Base-by-base conservation (phyloP, 2,329 filamentous ascomycete species). In the Magnaporthiopsis incrustans region DNA sequence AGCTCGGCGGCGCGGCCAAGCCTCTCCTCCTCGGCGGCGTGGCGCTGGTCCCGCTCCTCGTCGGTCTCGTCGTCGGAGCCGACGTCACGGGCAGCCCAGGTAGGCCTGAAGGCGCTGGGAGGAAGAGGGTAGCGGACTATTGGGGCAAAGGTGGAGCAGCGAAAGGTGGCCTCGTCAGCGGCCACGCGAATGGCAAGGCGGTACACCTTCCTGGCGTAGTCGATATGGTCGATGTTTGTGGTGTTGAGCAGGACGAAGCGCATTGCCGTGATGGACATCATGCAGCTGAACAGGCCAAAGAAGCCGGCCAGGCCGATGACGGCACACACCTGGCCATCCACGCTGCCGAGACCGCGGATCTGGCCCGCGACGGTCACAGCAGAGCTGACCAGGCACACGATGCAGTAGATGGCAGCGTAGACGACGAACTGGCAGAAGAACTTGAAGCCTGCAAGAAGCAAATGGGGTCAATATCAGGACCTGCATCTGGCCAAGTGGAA, bases 351-450 rank as follows among this genome's bases (percentile, higher is more conserved):
- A 8, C 6, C n/a, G 12, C 75, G 71, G 26, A 77, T 74, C 62
- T 85, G 78, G 63, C 86, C 81, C 3, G 79, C 81, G 4, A 92
- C 74, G 66, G 87, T 88, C 7, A 53, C 56, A 2, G 85, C 87
- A 66, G 86, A 78, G 0, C 88, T 80, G 27, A 86, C 82, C 61
- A 96, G 76, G 12, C 84, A 76, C 65, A 90, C 83, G 3, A 79
- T 74, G 68, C 88, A 92, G 69, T 88, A 91, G 4, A 91, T 70
- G 5, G 85, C 77, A 1, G 86, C 86, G 73, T 95, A 97, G 58
- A 85, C 82, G 22, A 87, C 86, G 71, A 97, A 97, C 69, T 97
- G 95, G 14, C 92, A 79, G 72, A 99, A 98, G 76, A 91, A 97
- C 71, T 97, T 97, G 78, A 94, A 93, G 2, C 89, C 84, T 86